Evolutionary conservation across 1,139 yeast species (phyloP).

Genomic region (Chernovozyma aurita): DNA sequence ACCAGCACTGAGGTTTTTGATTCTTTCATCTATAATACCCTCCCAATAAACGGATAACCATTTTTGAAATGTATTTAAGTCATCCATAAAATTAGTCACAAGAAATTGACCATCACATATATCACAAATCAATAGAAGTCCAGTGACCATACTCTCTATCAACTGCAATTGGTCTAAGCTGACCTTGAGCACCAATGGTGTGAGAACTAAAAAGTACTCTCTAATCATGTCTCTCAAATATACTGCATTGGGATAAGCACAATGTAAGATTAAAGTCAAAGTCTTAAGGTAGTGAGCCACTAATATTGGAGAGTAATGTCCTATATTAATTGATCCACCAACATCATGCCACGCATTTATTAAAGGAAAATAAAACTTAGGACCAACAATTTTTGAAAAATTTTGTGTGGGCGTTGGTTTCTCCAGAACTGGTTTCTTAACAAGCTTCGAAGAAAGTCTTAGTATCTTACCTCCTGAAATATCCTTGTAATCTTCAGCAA

Average conservation of each 20-base stretch:
- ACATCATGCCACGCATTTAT: slow-evolving; percentile 50
- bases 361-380: slow-evolving; percentile 52
- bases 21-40: slow-evolving; percentile 37
- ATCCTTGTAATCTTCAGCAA: slow-evolving; percentile 38
- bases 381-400: slow-evolving; percentile 44
- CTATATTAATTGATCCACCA: slow-evolving; percentile 41
- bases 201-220: slow-evolving; percentile 44
- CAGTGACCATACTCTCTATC: slow-evolving; percentile 46
- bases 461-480: slow-evolving; percentile 46
- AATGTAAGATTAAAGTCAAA: slow-evolving; percentile 48
- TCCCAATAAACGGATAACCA: slow-evolving; percentile 48
- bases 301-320: slow-evolving; percentile 52
- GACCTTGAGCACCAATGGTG: slow-evolving; percentile 19
- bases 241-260: slow-evolving; percentile 51
- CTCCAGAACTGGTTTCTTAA: slow-evolving; percentile 11
- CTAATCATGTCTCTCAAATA: slow-evolving; percentile 54
- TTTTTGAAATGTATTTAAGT: slow-evolving; percentile 28
- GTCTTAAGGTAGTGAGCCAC: slow-evolving; percentile 59
- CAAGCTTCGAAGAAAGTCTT: slow-evolving; percentile 43
- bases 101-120: slow-evolving; percentile 36
- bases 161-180: slow-evolving; percentile 26
- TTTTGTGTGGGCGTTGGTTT: slow-evolving; percentile 13
- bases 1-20: slow-evolving; percentile 50
- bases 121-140: slow-evolving; percentile 44
- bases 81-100: slow-evolving; percentile 21